Evolutionary conservation across 148 eudicot genomes (phyloP), one percentile per base, ranked within the genome.

Genomic region (Suaeda aralocaspica): DNA sequence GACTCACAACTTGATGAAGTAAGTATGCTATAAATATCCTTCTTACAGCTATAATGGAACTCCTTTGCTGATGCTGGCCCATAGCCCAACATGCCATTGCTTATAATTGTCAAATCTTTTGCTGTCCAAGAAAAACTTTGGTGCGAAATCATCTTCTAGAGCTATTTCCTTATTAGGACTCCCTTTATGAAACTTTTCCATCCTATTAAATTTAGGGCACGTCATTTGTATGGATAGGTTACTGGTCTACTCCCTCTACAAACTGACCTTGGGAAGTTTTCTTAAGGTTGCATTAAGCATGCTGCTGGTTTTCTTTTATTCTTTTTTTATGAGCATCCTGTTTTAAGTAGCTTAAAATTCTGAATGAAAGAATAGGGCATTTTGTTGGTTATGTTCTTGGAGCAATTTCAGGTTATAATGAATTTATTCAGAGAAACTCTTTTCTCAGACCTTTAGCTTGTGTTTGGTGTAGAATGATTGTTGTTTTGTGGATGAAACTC

Each of bases 1-100:
- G 87, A 86, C 74, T 29, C 56, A 73, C 66, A 59, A 31, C 49
- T 78, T 34, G 82, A 87, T 76, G 92, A 89, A 82, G 99, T 94
- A 87, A 80, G 96, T 84, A 42, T 74, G 57, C 44, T 52, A 28
- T 46, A 41, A n/a, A 45, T 33, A 46, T 58, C 16, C 16, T 34
- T 36, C 39, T n/a, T 21, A 26, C 58, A 30, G 26, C 13, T 33
- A 21, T 45, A 19, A 18, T 24, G 33, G 29, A 51, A 31, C 24
- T 45, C 31, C 52, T 41, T 1, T 63, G 16, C 53, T 56, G 41
- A 13, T 68, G 60, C 22, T 55, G n/a, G 4, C 41, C 29, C 46
- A 64, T 2, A 26, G 18, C 29, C 13, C 25, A 26, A 12, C 24
- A 4, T 31, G 55, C 2, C 10, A 14, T 60, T 21, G 41, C 36